Percentiles rank a stretch among this genome's conserved stretches.
phyloP scores from a whole-genome alignment of 495 filamentous ascomycete species.

The Penicillium coprophilum region DNA sequence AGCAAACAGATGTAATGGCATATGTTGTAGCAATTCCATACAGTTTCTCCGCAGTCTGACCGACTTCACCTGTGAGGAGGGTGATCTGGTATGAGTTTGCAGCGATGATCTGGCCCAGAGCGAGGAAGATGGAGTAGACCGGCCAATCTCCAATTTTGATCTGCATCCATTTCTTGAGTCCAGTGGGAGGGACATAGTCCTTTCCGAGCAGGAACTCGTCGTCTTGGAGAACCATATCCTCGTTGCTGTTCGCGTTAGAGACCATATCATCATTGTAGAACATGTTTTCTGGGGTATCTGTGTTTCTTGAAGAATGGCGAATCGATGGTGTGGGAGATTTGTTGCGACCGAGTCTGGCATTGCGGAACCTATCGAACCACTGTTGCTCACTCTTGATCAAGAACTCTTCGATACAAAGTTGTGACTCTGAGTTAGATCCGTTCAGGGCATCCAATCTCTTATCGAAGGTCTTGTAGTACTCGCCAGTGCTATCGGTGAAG shows the following conservation, averaged over 20 bases:
- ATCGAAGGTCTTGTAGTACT: constrained; percentile 60
- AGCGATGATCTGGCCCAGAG: constrained; percentile 67
- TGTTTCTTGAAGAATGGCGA: constrained; percentile 33
- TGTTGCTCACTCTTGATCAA: constrained; percentile 66
- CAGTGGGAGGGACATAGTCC: constrained; percentile 64
- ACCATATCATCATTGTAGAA: constrained; percentile 36
- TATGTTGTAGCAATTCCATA: constrained; percentile 70
- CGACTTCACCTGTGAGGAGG: constrained; percentile 62
- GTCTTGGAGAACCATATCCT: constrained; percentile 16
- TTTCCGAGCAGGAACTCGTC: constrained; percentile 65
- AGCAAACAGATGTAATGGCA: constrained; percentile 57
- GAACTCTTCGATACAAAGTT: constrained; percentile 67
- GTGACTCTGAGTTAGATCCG: constrained; percentile 54
- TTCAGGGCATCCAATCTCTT: constrained; percentile 57
- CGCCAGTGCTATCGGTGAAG: constrained; percentile 66
- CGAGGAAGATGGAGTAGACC: constrained; percentile 65
- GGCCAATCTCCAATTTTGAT: constrained; percentile 63
- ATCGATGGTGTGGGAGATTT: constrained; percentile 49
- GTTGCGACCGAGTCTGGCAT: constrained; percentile 53
- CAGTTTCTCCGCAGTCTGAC: constrained; percentile 60
- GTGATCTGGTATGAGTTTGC: constrained; percentile 74
- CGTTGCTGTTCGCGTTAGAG: constrained; percentile 33
- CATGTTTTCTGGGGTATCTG: constrained; percentile 33
- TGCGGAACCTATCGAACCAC: constrained; percentile 63
- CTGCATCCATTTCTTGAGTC: constrained; percentile 55